Conservation (phyloP, 768 basidiomycete species). For the Suillus lakei region DNA sequence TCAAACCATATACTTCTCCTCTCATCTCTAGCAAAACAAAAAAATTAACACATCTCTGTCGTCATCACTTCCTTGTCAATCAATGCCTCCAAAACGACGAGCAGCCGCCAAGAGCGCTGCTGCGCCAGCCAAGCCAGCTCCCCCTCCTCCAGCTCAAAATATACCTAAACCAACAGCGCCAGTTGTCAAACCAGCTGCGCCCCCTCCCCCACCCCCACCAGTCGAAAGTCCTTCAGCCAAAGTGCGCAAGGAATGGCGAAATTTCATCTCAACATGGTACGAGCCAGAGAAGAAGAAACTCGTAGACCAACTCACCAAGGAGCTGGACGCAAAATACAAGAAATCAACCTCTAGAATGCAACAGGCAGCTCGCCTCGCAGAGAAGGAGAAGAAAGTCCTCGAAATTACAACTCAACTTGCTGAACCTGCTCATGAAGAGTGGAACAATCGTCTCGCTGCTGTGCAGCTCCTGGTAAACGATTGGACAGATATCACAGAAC, state of each 20-base stretch:
- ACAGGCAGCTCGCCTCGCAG: slow-evolving; percentile 33
- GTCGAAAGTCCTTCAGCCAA: slow-evolving; percentile 25
- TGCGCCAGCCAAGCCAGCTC: slow-evolving; percentile 15
- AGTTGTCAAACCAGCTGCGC: slow-evolving; percentile 17
- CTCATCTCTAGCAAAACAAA: slow-evolving; percentile 18
- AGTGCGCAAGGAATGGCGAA: slow-evolving; percentile 37
- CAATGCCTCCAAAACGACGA: slow-evolving; percentile 38
- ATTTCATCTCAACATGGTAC: slow-evolving; percentile 34
- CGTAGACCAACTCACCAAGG: slow-evolving; percentile 35
- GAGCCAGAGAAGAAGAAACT: slow-evolving; percentile 34
- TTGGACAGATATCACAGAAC: slow-evolving; percentile 35
- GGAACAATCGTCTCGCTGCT: slow-evolving; percentile 37
- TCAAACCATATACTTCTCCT: slow-evolving; percentile 24
- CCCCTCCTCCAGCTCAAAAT: slow-evolving; percentile 9
- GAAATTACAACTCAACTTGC: slow-evolving; percentile 27
- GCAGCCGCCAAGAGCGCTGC: slow-evolving; percentile 21
- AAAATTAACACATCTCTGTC: neutral
- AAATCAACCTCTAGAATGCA: slow-evolving; percentile 26
- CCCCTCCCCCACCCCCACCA: slow-evolving; percentile 20
- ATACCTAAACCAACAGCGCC: slow-evolving; percentile 13
- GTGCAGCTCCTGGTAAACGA: slow-evolving; percentile 34
- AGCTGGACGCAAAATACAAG: slow-evolving; percentile 38
- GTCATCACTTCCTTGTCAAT: neutral
- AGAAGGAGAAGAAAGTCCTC: slow-evolving; percentile 30
- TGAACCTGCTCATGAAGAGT: slow-evolving; percentile 36